These are phyloP conservation scores for Clarireedia homoeocarpa DNA, from an alignment of 2,329 filamentous ascomycete species.

Conservation along the genomic window DNA sequence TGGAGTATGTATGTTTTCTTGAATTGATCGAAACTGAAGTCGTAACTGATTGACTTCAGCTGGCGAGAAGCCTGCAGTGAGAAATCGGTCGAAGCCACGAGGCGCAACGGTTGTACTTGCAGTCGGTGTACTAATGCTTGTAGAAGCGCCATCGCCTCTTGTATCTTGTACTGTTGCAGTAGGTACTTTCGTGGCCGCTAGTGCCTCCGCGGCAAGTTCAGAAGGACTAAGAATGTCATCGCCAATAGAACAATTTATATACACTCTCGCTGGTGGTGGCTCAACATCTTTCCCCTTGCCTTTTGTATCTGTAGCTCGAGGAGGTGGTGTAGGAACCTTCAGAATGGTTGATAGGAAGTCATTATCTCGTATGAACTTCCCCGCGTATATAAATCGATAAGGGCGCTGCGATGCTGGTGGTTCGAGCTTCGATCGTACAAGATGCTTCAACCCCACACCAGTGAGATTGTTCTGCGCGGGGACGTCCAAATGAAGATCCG, in stretches of 20 bases:
- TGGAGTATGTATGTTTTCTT: slow-evolving; percentile 73
- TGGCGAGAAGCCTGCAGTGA: slow-evolving; percentile 71
- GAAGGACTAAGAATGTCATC: slow-evolving; percentile 59
- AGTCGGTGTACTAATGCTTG: slow-evolving; percentile 9
- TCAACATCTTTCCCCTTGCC: slow-evolving; percentile 62
- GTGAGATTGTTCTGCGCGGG: slow-evolving; percentile 60
- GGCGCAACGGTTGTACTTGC: slow-evolving; percentile 44
- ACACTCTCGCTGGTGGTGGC: slow-evolving; percentile 49
- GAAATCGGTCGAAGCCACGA: slow-evolving; percentile 80
- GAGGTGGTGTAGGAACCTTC: slow-evolving; percentile 49
- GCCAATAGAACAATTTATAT: slow-evolving; percentile 90
- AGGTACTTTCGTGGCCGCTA: slow-evolving; percentile 24
- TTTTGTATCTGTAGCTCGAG: slow-evolving; percentile 33
- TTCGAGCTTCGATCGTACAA: slow-evolving; percentile 67
- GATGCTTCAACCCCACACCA: slow-evolving; percentile 70
- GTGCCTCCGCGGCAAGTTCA: slow-evolving; percentile 62
- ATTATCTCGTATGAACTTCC: slow-evolving; percentile 73
- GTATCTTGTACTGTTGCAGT: slow-evolving; percentile 14
- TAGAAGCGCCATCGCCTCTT: slow-evolving; percentile 2
- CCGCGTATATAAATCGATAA: slow-evolving; percentile 83
- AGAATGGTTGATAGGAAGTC: slow-evolving; percentile 62
- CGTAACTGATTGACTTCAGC: slow-evolving; percentile 79
- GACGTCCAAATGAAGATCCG: slow-evolving; percentile 76
- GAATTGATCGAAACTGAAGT: slow-evolving; percentile 81
- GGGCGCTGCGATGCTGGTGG: slow-evolving; percentile 55